A percentile compares a stretch with the other conserved stretches of the same genome.
Conservation (phyloP, 768 basidiomycete species). For the Dentipellis fragilis region DNA sequence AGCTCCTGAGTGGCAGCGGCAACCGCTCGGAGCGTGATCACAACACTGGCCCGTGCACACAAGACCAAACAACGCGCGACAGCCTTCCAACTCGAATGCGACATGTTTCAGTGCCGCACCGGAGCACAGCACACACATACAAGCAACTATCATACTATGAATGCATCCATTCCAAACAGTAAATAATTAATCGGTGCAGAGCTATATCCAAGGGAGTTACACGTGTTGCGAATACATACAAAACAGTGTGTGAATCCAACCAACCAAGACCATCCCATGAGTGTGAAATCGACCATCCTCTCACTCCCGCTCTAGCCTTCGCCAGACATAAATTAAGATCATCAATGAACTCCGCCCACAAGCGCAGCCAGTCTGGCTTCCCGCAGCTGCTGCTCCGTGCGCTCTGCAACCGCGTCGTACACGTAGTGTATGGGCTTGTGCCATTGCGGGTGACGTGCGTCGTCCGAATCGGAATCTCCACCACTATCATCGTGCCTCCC, state of each 20-base stretch:
- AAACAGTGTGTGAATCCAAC: neutral
- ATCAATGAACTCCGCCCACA: constrained; percentile 25
- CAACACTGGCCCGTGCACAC: neutral
- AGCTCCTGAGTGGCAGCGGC: neutral
- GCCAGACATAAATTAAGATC: constrained; percentile 58
- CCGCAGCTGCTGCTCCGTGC: constrained; percentile 49
- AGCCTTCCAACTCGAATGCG: neutral
- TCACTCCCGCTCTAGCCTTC: constrained; percentile 29
- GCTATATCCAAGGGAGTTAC: neutral
- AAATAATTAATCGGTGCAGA: neutral
- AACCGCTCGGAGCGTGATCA: neutral
- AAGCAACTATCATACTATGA: neutral
- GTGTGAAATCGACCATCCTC: constrained; percentile 28
- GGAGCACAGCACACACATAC: neutral
- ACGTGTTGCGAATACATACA: constrained; percentile 1
- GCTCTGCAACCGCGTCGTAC: constrained; percentile 90
- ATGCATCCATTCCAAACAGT: neutral
- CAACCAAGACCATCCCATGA: neutral
- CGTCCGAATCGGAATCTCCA: constrained; percentile 41
- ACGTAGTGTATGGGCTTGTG: constrained; percentile 59
- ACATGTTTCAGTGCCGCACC: neutral
- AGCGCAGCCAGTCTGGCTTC: constrained; percentile 24
- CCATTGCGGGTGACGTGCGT: constrained; percentile 25
- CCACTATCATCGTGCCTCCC: constrained; percentile 20
- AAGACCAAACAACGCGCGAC: neutral